Percentiles rank a stretch among this genome's conserved stretches.
These are phyloP conservation scores for Acaromyces ingoldii DNA, from an alignment of 1,284 basidiomycete genomes.

Conservation along the genomic window DNA sequence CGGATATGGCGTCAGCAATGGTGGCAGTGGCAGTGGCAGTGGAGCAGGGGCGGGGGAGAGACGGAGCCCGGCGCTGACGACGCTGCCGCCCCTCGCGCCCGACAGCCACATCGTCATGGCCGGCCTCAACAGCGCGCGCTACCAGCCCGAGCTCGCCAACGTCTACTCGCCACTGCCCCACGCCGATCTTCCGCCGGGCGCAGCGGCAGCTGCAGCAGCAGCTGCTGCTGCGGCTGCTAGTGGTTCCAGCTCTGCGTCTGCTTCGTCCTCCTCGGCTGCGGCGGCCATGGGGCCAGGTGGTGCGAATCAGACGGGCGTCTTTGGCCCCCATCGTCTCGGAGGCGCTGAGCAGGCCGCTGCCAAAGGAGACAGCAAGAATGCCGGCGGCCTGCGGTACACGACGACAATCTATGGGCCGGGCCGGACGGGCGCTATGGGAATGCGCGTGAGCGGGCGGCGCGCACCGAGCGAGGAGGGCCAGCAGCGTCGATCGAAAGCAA, in stretches of 20 bases:
- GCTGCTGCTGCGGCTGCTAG: too few species aligned
- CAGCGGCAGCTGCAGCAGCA: background rate
- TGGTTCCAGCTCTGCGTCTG: background rate
- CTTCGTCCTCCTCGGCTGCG: background rate
- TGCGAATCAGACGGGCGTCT: too few species aligned
- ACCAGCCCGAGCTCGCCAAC: slow-evolving; percentile 28
- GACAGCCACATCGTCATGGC: slow-evolving; percentile 31
- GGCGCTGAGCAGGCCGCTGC: background rate
- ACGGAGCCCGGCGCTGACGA: too few species aligned
- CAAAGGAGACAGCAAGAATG: background rate
- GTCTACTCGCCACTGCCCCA: slow-evolving; percentile 25
- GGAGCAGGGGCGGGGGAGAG: too few species aligned
- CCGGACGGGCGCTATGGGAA: slow-evolving; percentile 30
- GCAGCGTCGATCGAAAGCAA: too few species aligned
- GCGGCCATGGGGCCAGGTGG: background rate
- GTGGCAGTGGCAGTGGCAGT: too few species aligned
- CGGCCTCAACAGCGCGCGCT: slow-evolving; percentile 18
- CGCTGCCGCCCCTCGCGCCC: slow-evolving; percentile 6
- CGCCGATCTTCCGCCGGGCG: background rate
- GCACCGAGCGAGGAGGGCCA: slow-evolving; percentile 2
- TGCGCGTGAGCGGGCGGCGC: slow-evolving; percentile 23
- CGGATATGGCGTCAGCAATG: background rate
- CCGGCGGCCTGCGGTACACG: slow-evolving; percentile 25
- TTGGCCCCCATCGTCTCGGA: too few species aligned
- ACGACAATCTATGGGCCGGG: slow-evolving; percentile 41